Percentiles rank a stretch among this genome's conserved stretches.
phyloP scores from a whole-genome alignment of 106 monocot genomes.

The Narthecium ossifragum region DNA sequence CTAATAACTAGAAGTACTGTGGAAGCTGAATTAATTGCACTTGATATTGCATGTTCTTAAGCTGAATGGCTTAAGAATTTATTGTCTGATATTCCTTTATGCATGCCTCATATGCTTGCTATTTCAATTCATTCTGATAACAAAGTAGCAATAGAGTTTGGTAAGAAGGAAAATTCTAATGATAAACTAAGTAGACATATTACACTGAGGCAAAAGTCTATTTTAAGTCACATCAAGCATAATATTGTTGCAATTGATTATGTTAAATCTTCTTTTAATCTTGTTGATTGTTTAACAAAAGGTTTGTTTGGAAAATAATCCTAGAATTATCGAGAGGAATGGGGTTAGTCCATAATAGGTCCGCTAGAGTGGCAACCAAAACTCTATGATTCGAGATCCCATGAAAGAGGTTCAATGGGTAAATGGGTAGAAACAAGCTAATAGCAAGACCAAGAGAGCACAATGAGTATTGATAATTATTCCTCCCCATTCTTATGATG shows the following conservation, averaged over 20 bases:
- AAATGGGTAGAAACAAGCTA: too few relatives aligned
- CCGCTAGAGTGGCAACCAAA: too few relatives aligned
- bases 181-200: not conserved
- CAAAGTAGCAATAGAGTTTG: not conserved
- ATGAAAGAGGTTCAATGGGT: too few relatives aligned
- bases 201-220: not conserved
- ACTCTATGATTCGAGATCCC: too few relatives aligned
- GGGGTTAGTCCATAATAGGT: too few relatives aligned
- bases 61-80: not conserved
- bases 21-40: constrained; percentile 1
- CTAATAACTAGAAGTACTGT: not conserved
- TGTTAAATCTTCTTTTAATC: not conserved
- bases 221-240: not conserved
- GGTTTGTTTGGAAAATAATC: not conserved
- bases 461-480: too few relatives aligned
- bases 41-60: not conserved
- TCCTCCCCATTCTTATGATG: too few relatives aligned
- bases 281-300: not conserved
- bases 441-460: too few relatives aligned
- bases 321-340: not conserved
- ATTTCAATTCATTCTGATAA: not conserved
- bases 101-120: not conserved
- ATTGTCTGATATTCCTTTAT: not conserved
- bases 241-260: not conserved
- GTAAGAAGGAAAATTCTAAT: not conserved